Percentiles rank a stretch among this genome's conserved stretches.
Evolutionary conservation across 495 filamentous ascomycete genomes (phyloP).

Genomic region (Clohesyomyces aquaticus): DNA sequence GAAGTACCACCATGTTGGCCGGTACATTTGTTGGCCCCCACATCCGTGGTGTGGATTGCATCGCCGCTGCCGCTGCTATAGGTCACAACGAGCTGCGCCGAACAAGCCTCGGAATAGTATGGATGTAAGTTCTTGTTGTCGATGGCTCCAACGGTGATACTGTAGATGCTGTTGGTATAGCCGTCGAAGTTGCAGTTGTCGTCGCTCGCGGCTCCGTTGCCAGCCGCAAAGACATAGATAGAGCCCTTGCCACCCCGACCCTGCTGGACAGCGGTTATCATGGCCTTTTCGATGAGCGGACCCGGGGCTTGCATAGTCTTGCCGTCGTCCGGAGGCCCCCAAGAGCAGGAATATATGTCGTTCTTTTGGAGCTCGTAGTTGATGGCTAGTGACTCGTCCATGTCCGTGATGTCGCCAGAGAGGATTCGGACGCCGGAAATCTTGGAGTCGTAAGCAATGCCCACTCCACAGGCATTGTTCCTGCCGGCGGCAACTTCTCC

Average conservation of each 20-base stretch:
- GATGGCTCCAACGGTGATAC: conserved; percentile 92
- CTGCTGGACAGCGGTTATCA: conserved; percentile 89
- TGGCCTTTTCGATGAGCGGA: conserved; percentile 82
- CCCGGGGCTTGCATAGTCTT: conserved; percentile 91
- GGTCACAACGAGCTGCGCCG: conserved; percentile 90
- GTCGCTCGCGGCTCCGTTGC: conserved; percentile 82
- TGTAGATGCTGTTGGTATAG: conserved; percentile 99
- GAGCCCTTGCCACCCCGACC: conserved; percentile 84
- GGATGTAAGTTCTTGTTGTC: conserved; percentile 84
- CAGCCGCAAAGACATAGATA: conserved; percentile 95
- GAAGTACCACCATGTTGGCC: conserved; percentile 89
- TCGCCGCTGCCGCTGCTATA: conserved; percentile 91
- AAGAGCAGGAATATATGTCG: conserved; percentile 97
- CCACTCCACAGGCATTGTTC: conserved; percentile 94
- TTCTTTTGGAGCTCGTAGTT: conserved; percentile 90
- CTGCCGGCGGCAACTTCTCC: conserved; percentile 89
- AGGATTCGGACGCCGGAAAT: conserved; percentile 90
- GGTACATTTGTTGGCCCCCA: conserved; percentile 80
- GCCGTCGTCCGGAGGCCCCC: conserved; percentile 95
- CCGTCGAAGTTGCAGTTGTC: conserved; percentile 99
- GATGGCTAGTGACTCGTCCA: conserved; percentile 88
- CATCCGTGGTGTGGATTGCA: conserved; percentile 94
- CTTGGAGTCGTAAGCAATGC: conserved; percentile 89
- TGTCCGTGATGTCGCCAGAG: conserved; percentile 84
- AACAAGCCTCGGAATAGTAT: conserved; percentile 94